Evolutionary conservation across 202 grass and related monocot genomes (phyloP), one percentile per base, ranked within the genome.

Genomic region (Schoenoplectus triqueter): DNA sequence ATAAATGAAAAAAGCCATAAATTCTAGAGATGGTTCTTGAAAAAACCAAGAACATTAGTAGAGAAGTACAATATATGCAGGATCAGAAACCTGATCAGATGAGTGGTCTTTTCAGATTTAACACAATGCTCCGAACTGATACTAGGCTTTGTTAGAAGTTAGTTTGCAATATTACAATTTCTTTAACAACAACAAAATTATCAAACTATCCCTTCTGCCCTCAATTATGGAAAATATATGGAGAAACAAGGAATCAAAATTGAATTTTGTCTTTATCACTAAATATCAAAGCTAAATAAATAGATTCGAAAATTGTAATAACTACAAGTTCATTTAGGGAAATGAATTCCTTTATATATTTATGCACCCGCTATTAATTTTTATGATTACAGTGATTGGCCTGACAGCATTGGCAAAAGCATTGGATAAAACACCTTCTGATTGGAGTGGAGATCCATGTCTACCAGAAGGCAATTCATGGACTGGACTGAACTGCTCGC

Each of bases 371-470:
- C 17, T 80, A 1, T 80, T 48, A 15, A 59, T 44, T 8, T 60
- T 8, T 81, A 3, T 85, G 45, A 14, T 49, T 90, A 56, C 90
- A 95, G 96, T 94, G 4, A 95, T 95, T 83, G 93, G 89, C 31
- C 92, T 98, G 96, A 73, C 87, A 73, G 79, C 87, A 48, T 74
- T 98, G 60, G 93, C 88, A 5, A 87, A 90, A 86, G 87, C 90
- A 79, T 94, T 95, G 10, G 5, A 0, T 51, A 88, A 87, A 13
- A 84, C 67, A 41, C 96, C 93, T n/a, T 39, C 93, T 0, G 96
- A 98, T 47, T 95, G 96, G 96, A 95, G 51, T 7, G 95, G 95
- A 10, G 95, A 98, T 83, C 96, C 96, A 50, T 98, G 96, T 81
- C 83, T 94, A 66, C 96, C 96, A 20, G 63, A 4, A 69, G 85